Base-by-base conservation (phyloP, 805 yeast genomes). In the Saturnispora saitoi region DNA sequence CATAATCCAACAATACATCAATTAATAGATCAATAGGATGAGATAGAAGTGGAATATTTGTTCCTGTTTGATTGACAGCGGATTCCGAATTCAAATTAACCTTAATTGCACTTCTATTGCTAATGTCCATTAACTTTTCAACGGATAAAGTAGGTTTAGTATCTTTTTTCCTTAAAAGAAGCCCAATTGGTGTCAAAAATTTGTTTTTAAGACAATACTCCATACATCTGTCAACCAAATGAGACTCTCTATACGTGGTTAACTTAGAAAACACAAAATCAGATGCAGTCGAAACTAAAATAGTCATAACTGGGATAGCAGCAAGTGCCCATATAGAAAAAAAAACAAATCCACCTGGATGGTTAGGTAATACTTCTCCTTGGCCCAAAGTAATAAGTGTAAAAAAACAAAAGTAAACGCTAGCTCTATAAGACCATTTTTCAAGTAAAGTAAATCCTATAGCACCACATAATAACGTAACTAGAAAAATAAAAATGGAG, bases 241-340 rank as follows among this genome's bases (percentile, higher is more conserved):
- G 45, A 9, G 51, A 39, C 28, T 56, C 46, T 38, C 45, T 48
- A 32, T 56, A 47, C 17, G 52, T 52, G 20, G 63, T 57, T 20
- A 65, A 50, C 10, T 60, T 54, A 3, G 59, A 50, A 59, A 75
- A 68, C 7, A 80, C 55, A 15, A 76, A 68, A 59, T 86, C 95
- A 53, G 91, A 86, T 42, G 83, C 68, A 46, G 78, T 80, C 1
- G 90, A 81, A 36, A 87, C 78, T 48, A 87, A 70, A 15, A 83
- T 81, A 2, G 95, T 85, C 95, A 88, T 87, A 45, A 87, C 69
- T 1, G 96, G 96, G 20, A 89, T 82, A 0, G 96, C 95, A 6
- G 80, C 69, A 19, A 89, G 61, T 0, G 89, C 83, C 96, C 96
- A 89, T 9, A 79, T 65, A 7, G 86, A 78, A 57, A 88, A 88